Percentiles rank a stretch among this genome's conserved stretches.
Conservation (phyloP, 2,329 filamentous ascomycete genomes). For the Emmonsiellopsis sp. region DNA sequence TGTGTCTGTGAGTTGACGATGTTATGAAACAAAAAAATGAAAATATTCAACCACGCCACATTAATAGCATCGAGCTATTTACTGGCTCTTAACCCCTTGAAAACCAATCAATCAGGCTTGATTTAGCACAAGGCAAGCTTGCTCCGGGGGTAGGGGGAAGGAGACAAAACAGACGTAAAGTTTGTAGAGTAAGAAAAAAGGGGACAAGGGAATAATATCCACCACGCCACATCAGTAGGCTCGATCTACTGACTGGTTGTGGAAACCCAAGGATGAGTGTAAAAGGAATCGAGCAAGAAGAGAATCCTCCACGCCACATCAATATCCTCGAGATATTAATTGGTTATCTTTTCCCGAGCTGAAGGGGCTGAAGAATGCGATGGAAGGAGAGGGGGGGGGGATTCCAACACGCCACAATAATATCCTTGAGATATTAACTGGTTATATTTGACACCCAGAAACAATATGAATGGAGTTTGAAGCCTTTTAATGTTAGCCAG, state of each 20-base stretch:
- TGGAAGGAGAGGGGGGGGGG: no score
- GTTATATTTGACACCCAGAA: no score
- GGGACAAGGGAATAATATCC: neutral
- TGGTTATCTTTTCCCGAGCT: neutral
- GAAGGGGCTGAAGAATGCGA: no score
- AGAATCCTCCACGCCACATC: neutral
- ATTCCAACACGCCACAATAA: no score
- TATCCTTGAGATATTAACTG: no score
- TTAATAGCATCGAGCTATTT: neutral
- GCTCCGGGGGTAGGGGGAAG: no score
- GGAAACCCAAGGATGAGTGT: neutral
- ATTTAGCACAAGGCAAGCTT: neutral
- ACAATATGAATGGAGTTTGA: no score
- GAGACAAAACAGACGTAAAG: neutral
- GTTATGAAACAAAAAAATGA: no score
- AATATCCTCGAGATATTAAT: neutral
- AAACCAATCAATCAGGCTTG: neutral
- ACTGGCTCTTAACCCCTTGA: neutral
- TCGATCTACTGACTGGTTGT: constrained; percentile 2
- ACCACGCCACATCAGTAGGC: constrained; percentile 1
- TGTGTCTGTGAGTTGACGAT: no score
- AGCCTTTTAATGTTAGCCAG: no score
- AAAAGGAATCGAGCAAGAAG: neutral
- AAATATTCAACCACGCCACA: neutral
- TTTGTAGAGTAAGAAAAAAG: neutral